Conservation (phyloP, 2,329 filamentous ascomycete genomes). For the Fusarium napiforme region DNA sequence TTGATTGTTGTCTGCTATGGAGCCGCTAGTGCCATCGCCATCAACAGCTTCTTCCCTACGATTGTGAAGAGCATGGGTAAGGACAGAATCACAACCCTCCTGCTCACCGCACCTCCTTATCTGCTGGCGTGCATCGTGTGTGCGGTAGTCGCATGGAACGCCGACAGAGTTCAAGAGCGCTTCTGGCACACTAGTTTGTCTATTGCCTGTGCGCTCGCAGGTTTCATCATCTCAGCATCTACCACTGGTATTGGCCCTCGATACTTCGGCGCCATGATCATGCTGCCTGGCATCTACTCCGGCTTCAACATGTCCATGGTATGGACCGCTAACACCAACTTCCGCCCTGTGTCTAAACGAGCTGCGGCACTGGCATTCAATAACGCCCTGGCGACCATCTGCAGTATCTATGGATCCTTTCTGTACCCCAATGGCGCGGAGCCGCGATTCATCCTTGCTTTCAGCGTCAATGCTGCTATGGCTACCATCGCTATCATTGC, state of each 20-base stretch:
- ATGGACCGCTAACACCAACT: constrained; percentile 4
- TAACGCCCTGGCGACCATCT: neutral
- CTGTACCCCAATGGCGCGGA: neutral
- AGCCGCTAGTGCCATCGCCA: constrained; percentile 54
- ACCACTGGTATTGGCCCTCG: neutral
- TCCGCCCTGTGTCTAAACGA: neutral
- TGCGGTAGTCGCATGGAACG: constrained; percentile 55
- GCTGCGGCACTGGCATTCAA: constrained; percentile 4
- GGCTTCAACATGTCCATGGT: constrained; percentile 10
- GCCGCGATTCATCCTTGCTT: neutral
- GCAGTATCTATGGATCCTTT: constrained; percentile 1
- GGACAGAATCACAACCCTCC: constrained; percentile 9
- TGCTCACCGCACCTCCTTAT: constrained; percentile 23
- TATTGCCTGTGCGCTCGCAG: neutral
- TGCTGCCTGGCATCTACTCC: constrained; percentile 2
- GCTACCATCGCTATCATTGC: neutral
- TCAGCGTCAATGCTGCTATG: neutral
- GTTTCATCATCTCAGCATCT: constrained; percentile 1
- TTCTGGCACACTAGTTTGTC: constrained; percentile 57
- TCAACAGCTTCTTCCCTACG: constrained; percentile 53
- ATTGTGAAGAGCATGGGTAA: constrained; percentile 24
- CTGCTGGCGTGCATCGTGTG: constrained; percentile 46
- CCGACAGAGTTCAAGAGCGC: constrained; percentile 57
- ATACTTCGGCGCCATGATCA: constrained; percentile 4
- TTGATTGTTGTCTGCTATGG: constrained; percentile 58